Base-by-base conservation (phyloP, 805 yeast genomes). In the Sugiyamaella boreocaroliniensis region DNA sequence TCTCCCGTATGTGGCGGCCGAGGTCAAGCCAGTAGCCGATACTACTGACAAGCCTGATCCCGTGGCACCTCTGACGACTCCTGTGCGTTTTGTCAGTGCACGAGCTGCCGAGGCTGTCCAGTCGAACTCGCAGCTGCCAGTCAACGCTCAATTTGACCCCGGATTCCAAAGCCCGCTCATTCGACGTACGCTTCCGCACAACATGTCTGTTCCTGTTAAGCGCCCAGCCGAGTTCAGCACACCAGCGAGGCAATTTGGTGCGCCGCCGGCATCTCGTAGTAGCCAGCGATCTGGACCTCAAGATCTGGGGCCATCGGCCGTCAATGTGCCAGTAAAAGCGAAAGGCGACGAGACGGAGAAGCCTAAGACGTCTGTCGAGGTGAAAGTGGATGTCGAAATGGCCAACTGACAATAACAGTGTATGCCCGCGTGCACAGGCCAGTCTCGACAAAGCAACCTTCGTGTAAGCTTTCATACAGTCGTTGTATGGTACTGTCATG, bases 41-140 rank as follows among this genome's bases (percentile, higher is more conserved):
- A 47, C 18, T 8, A 15, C 29, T 29, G 29, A 19, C n/a, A 14
- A 20, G 20, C 9, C 29, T 8, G 16, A 46, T 14, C 26, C 20
- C 3, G 19, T 19, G 10, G 40, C 47, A 16, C 15, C 43, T 1
- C 19, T 43, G 5, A 20, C 48, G 9, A 37, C 52, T 2, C 52
- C 60, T 15, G 48, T 52, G 15, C 53, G 48, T 45, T 64, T 60
- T 49, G 62, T 61, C 29, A 58, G 60, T 48, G 68, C 65, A 7
- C 52, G 67, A 3, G 66, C 61, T 0, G 68, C 68, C 6, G 61
- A 58, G 37, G 57, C 56, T 4, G 54, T 63, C 14, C 68, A 64
- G 40, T 52, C 55, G 11, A 58, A 60, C 29, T 40, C 51, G 26
- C 57, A 60, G 2, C 29, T 64, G 14, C 55, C 63, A 22, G 50